Evolutionary conservation across 225 moss, liverwort and hornwort species (phyloP).

Genomic region (Climacium dendroides): DNA sequence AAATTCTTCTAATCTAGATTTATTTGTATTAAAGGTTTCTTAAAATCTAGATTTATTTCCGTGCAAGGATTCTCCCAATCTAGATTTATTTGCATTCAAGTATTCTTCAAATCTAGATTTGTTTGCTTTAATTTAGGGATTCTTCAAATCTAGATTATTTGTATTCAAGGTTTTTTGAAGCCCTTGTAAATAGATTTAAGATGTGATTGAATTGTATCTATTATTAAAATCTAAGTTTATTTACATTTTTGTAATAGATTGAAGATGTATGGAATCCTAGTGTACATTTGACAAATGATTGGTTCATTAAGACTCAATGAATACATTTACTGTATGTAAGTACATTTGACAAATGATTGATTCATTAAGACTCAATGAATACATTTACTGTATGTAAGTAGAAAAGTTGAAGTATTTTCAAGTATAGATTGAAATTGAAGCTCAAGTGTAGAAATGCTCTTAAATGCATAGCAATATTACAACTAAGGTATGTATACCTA

Average conservation of each 20-base stretch:
- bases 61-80: neutral
- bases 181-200: no score
- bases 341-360: neutral
- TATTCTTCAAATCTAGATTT: neutral
- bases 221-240: no score
- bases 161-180: no score
- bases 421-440: neutral
- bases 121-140: no score
- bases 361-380: neutral
- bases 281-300: neutral
- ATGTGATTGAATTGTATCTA: no score
- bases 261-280: neutral
- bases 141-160: no score
- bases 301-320: neutral
- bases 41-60: no score
- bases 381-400: fast-evolving
- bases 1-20: neutral
- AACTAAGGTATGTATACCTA: neutral
- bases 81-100: neutral
- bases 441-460: neutral
- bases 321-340: fast-evolving
- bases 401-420: neutral
- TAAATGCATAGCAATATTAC: neutral
- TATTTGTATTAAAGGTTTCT: neutral
- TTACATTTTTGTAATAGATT: neutral